phyloP scores from a whole-genome alignment of 202 grass and related monocot species.

The Schoenoplectus triqueter region DNA sequence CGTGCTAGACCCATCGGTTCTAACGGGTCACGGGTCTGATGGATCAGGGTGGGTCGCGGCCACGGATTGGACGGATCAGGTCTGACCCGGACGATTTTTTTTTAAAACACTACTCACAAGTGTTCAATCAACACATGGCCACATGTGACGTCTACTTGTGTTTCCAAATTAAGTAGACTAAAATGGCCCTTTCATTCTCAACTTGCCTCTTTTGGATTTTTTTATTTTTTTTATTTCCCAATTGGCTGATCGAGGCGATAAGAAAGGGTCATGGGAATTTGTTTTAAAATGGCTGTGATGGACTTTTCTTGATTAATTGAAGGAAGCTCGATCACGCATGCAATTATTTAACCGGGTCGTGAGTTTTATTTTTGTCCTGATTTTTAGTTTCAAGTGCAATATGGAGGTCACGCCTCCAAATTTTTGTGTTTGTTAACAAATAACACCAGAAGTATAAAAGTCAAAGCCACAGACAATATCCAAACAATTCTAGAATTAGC shows the following conservation, averaged over 20 bases:
- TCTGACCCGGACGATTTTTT: too few species aligned
- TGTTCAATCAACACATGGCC: neutral
- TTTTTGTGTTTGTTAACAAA: too few species aligned
- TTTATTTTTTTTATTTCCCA: constrained; percentile 3
- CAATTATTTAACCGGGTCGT: constrained; percentile 26
- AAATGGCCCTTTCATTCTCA: neutral
- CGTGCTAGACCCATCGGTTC: too few species aligned
- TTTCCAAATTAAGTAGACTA: neutral
- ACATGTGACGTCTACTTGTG: neutral
- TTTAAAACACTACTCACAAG: neutral
- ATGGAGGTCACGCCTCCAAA: too few species aligned
- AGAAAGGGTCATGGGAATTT: constrained; percentile 17
- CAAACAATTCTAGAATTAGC: constrained; percentile 14
- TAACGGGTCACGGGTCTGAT: too few species aligned
- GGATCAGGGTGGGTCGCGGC: too few species aligned
- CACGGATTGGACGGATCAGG: too few species aligned
- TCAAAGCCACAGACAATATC: neutral
- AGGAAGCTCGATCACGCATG: constrained; percentile 35
- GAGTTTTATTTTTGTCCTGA: neutral
- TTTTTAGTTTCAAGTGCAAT: too few species aligned
- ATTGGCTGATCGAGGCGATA: constrained; percentile 18
- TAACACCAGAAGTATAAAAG: too few species aligned
- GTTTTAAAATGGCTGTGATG: neutral
- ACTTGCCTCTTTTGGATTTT: neutral
- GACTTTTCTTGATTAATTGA: constrained; percentile 28